These are phyloP conservation scores for Chaetomidium leptoderma DNA, from an alignment of 495 filamentous ascomycete genomes.

Conservation along the genomic window DNA sequence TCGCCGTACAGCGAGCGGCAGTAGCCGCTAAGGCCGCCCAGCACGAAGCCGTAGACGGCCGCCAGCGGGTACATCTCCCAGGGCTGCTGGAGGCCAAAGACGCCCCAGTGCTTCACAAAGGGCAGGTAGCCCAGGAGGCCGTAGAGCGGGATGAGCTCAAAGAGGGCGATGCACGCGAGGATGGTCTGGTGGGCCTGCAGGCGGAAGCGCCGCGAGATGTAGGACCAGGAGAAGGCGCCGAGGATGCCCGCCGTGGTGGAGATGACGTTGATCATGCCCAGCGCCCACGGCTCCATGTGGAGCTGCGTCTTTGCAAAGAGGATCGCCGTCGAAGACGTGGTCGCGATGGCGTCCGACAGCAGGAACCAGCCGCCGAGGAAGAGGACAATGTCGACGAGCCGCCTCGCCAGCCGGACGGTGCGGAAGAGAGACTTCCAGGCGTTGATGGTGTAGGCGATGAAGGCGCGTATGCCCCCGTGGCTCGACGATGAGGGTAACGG, in stretches of 20 bases:
- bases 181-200: conserved; percentile 81
- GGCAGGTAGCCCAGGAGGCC: conserved; percentile 87
- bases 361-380: conserved; percentile 94
- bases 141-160: conserved; percentile 90
- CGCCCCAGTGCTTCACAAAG: conserved; percentile 66
- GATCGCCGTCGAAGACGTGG: conserved; percentile 89
- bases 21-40: conserved; percentile 89
- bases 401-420: conserved; percentile 72
- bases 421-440: conserved; percentile 82
- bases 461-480: conserved; percentile 31
- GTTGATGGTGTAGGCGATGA: conserved; percentile 63
- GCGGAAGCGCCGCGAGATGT: conserved; percentile 59
- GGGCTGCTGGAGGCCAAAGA: conserved; percentile 79
- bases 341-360: conserved; percentile 89
- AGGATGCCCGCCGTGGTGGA: conserved; percentile 75
- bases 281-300: conserved; percentile 76
- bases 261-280: conserved; percentile 93
- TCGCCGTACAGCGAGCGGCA: conserved; percentile 91
- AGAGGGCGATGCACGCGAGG: conserved; percentile 79
- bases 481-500: conserved; percentile 52
- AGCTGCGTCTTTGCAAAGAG: conserved; percentile 93
- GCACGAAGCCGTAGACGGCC: conserved; percentile 85
- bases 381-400: conserved; percentile 76
- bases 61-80: conserved; percentile 98
- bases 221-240: conserved; percentile 87